These are phyloP conservation scores for Leucogyrophana mollusca DNA, from an alignment of 768 basidiomycete species.

Conservation along the genomic window DNA sequence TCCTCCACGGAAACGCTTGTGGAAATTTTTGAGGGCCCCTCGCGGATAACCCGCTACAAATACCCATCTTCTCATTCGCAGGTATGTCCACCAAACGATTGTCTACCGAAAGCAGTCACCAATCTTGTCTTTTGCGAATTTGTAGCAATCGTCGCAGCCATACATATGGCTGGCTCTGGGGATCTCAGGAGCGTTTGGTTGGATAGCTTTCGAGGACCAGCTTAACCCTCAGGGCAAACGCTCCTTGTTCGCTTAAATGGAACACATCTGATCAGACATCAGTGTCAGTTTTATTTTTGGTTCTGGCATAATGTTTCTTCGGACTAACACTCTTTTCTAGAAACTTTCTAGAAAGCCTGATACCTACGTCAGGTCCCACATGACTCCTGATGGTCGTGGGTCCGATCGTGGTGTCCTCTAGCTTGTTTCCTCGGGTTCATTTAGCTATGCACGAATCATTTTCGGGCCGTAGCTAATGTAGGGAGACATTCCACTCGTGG, in stretches of 20 bases:
- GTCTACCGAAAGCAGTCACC: not conserved
- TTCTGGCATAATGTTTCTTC: no score
- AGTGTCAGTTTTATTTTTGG: not conserved
- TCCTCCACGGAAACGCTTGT: constrained; percentile 31
- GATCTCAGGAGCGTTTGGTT: constrained; percentile 22
- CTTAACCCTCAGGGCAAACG: not conserved
- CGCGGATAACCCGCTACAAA: constrained; percentile 25
- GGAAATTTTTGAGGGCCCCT: constrained; percentile 48
- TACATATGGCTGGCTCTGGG: constrained; percentile 11
- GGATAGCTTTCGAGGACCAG: constrained; percentile 16
- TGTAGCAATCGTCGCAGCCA: constrained; percentile 6
- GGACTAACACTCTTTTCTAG: no score
- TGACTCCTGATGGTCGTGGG: no score
- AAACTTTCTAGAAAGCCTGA: no score
- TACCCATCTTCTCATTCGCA: constrained; percentile 8
- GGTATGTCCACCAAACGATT: constrained; percentile 17
- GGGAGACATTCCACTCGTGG: no score
- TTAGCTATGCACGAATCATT: no score
- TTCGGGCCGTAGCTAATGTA: no score
- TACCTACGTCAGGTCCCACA: no score
- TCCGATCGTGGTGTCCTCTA: no score
- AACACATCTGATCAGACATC: not conserved
- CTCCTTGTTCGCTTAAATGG: not conserved
- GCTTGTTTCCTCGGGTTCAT: no score
- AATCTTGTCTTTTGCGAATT: not conserved